Evolutionary conservation across 2,329 filamentous ascomycete genomes (phyloP).

Genomic region (Cryphonectria radicalis): DNA sequence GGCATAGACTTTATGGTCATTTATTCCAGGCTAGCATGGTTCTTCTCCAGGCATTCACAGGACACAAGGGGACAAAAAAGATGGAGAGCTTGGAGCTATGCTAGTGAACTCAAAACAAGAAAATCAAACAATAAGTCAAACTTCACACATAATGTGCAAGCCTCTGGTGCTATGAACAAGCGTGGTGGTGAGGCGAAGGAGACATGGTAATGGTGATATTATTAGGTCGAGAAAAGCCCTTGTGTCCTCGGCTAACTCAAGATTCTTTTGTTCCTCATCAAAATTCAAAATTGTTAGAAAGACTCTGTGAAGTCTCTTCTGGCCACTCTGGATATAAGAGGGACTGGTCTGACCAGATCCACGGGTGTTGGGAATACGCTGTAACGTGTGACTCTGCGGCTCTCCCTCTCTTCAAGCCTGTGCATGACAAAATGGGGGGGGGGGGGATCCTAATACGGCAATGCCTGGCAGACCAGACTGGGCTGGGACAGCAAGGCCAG

Average conservation of each 20-base stretch:
- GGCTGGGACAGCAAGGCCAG: background rate
- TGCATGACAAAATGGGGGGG: too few relatives aligned
- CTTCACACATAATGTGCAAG: background rate
- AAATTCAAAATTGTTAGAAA: too few relatives aligned
- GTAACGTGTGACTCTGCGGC: too few relatives aligned
- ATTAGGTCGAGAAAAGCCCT: background rate
- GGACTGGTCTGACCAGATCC: too few relatives aligned
- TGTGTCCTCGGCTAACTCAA: background rate
- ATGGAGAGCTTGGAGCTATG: background rate
- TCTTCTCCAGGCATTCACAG: background rate
- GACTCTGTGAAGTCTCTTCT: too few relatives aligned
- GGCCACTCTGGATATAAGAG: too few relatives aligned
- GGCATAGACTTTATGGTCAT: slow-evolving; percentile 10
- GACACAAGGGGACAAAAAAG: background rate
- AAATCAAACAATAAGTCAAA: background rate
- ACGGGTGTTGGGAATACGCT: too few relatives aligned
- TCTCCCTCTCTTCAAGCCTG: too few relatives aligned
- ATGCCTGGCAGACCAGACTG: background rate
- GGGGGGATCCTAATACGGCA: too few relatives aligned
- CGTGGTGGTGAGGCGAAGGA: background rate
- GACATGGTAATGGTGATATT: background rate
- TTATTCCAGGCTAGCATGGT: background rate
- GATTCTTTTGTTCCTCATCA: background rate
- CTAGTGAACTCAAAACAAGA: background rate
- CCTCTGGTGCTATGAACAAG: background rate